These are phyloP conservation scores for Rhynchospora breviuscula DNA, from an alignment of 176 grass and related monocot species.

Conservation along the genomic window DNA sequence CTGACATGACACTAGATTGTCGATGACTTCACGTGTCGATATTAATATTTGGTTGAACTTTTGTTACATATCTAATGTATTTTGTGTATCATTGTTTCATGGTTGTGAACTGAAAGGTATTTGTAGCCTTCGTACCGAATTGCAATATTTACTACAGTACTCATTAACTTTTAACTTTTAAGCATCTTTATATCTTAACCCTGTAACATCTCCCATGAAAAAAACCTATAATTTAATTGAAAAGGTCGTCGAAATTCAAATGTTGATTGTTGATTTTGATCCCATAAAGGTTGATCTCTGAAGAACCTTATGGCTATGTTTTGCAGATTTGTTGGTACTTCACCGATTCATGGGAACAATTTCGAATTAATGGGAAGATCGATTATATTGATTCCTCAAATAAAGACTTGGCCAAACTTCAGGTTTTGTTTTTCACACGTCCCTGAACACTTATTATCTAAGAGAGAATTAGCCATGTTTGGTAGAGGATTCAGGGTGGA, in stretches of 20 bases:
- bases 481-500: no score
- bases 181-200: neutral
- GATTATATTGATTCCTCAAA: constrained; percentile 55
- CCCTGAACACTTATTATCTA: neutral
- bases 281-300: neutral
- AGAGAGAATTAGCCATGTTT: neutral
- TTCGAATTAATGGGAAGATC: constrained; percentile 69
- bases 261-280: neutral
- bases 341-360: constrained; percentile 91
- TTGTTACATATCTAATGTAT: neutral
- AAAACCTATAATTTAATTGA: neutral
- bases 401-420: constrained; percentile 49
- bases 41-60: neutral
- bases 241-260: neutral
- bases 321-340: constrained; percentile 96
- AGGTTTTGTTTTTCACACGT: constrained; percentile 45
- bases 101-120: neutral
- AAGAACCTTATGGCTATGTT: neutral
- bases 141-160: neutral
- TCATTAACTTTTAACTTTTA: neutral
- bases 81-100: neutral
- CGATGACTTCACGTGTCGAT: neutral
- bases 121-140: neutral
- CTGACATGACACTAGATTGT: neutral
- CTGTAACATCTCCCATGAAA: neutral